Percentiles rank a stretch among this genome's conserved stretches.
These are phyloP conservation scores for Sclerotiophoma versabilis DNA, from an alignment of 2,329 filamentous ascomycete genomes.

Conservation along the genomic window DNA sequence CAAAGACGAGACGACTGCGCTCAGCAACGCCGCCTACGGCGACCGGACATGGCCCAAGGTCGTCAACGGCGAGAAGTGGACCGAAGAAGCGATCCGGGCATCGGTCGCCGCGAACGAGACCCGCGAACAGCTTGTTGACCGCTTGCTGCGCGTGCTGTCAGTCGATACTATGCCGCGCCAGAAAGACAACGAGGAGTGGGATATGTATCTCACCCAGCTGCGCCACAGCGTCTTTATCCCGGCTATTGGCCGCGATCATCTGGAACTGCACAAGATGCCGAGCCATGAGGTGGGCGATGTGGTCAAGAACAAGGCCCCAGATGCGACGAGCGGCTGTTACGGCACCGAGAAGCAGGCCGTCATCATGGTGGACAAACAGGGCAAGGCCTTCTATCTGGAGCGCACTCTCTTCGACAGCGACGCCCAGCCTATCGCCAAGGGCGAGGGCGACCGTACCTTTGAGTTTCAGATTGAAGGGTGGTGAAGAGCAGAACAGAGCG, in stretches of 20 bases:
- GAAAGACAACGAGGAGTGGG: constrained; percentile 57
- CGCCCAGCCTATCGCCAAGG: constrained; percentile 55
- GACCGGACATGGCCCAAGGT: constrained; percentile 70
- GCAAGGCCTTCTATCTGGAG: constrained; percentile 67
- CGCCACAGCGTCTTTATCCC: constrained; percentile 69
- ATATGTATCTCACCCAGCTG: constrained; percentile 63
- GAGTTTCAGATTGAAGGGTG: constrained; percentile 58
- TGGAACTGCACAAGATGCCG: constrained; percentile 49
- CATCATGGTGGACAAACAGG: constrained; percentile 63
- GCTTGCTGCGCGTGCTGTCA: constrained; percentile 61
- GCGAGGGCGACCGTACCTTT: constrained; percentile 56
- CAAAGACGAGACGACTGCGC: constrained; percentile 61
- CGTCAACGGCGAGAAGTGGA: constrained; percentile 61
- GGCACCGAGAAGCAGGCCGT: constrained; percentile 71
- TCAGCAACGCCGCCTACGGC: constrained; percentile 68
- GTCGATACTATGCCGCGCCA: constrained; percentile 63
- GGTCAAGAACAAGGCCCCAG: constrained; percentile 46
- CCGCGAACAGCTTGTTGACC: constrained; percentile 59
- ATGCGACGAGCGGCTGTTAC: constrained; percentile 60
- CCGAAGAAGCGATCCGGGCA: constrained; percentile 57
- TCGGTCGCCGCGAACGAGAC: constrained; percentile 53
- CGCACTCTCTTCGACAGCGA: constrained; percentile 65
- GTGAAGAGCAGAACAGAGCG: constrained; percentile 26
- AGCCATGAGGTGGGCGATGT: constrained; percentile 50
- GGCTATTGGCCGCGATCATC: constrained; percentile 58